Conservation (phyloP, 2,329 filamentous ascomycete genomes). For the Verticillium tricorpus region DNA sequence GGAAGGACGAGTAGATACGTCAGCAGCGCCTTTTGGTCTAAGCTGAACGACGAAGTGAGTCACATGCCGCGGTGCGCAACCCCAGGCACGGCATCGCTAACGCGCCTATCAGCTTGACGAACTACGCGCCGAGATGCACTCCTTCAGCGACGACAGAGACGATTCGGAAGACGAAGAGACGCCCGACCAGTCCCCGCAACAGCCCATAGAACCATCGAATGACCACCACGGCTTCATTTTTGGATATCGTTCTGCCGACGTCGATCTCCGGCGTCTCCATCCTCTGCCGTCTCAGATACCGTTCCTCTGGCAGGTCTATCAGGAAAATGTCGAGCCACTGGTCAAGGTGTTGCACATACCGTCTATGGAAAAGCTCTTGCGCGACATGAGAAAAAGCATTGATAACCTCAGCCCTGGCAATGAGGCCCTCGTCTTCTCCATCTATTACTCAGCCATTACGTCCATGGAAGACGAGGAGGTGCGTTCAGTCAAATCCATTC, state of each 20-base stretch:
- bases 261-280: conserved; percentile 61
- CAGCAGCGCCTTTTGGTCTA: conserved; percentile 73
- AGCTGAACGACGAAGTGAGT: conserved; percentile 66
- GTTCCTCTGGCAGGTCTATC: conserved; percentile 66
- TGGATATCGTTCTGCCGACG: conserved; percentile 66
- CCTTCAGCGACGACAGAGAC: conserved; percentile 45
- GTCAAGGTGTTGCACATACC: conserved; percentile 69
- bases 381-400: conserved; percentile 55
- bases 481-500: conserved; percentile 1
- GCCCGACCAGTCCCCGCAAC: conserved; percentile 35
- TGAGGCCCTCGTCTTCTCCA: conserved; percentile 60
- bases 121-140: conserved; percentile 35
- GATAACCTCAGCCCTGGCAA: conserved; percentile 51
- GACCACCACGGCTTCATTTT: conserved; percentile 70
- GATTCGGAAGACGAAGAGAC: conserved; percentile 57
- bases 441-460: conserved; percentile 55
- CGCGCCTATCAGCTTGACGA: conserved; percentile 28
- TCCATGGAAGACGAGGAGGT: conserved; percentile 57
- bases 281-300: conserved; percentile 61
- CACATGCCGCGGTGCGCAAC: not conserved
- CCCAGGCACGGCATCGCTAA: not conserved
- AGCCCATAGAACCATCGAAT: conserved; percentile 22
- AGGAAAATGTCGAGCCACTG: conserved; percentile 70
- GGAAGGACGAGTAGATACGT: conserved; percentile 68
- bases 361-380: conserved; percentile 56